These are phyloP conservation scores for Agrostemma githago DNA, from an alignment of 148 eudicot genomes.

Conservation along the genomic window DNA sequence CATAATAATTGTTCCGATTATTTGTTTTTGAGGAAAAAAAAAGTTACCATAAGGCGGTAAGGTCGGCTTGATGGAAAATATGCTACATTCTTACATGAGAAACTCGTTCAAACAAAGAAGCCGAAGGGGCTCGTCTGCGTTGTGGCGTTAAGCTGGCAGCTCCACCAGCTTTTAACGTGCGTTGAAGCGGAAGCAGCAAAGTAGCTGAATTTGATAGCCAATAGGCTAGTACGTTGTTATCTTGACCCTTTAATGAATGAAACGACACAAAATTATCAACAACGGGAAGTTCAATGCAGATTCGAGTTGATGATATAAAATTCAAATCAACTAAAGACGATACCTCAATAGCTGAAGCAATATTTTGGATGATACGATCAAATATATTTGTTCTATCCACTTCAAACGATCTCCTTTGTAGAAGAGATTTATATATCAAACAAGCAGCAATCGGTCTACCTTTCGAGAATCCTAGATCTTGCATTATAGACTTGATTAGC, in stretches of 20 bases:
- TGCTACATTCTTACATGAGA: constrained; percentile 55
- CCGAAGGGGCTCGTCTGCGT: constrained; percentile 67
- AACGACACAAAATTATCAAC: neutral
- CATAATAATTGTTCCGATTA: no score
- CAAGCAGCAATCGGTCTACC: no score
- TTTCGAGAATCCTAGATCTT: no score
- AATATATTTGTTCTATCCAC: no score
- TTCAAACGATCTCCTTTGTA: no score
- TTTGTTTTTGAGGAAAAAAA: no score
- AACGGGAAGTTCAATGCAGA: neutral
- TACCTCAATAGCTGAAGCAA: no score
- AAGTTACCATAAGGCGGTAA: neutral
- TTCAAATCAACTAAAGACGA: no score
- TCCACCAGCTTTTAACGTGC: constrained; percentile 86
- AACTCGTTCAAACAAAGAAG: constrained; percentile 82
- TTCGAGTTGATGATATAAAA: no score
- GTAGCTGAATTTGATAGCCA: constrained; percentile 93
- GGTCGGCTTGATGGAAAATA: neutral
- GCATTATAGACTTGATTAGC: no score
- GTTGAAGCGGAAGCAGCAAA: constrained; percentile 74
- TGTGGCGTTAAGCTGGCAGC: constrained; percentile 55
- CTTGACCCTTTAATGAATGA: constrained; percentile 48
- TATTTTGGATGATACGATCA: no score
- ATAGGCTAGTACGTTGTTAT: constrained; percentile 63
- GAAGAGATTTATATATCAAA: no score